phyloP scores from a whole-genome alignment of 495 filamentous ascomycete species.

The Daldinia childiae region DNA sequence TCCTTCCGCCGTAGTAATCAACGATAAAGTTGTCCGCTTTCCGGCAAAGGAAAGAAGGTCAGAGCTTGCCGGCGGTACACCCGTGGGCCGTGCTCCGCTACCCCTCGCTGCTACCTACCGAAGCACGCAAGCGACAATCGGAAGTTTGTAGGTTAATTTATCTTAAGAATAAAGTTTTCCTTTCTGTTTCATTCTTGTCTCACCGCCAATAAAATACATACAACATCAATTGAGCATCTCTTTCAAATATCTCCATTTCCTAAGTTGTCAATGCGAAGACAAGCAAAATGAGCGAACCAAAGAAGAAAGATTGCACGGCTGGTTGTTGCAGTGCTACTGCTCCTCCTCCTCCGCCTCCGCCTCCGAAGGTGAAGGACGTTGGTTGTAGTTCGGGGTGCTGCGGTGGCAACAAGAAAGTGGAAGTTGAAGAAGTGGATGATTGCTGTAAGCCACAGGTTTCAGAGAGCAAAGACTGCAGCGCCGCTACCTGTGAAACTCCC shows the following conservation, averaged over 20 bases:
- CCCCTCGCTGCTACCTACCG: slow-evolving; percentile 27
- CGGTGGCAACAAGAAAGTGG: background rate
- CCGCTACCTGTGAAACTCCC: background rate
- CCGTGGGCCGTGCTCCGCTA: slow-evolving; percentile 17
- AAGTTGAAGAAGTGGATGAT: slow-evolving; percentile 8
- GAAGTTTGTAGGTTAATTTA: slow-evolving; percentile 1
- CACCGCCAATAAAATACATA: background rate
- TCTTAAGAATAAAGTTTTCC: background rate
- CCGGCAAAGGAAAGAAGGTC: background rate
- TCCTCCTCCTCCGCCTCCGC: background rate
- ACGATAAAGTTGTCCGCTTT: background rate
- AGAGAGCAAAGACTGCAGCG: background rate
- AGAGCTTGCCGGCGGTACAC: background rate
- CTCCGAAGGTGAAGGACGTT: slow-evolving; percentile 8
- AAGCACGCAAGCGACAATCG: slow-evolving; percentile 10
- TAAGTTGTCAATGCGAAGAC: background rate
- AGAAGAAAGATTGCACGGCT: slow-evolving; percentile 25
- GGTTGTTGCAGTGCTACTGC: slow-evolving; percentile 26
- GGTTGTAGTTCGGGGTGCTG: slow-evolving; percentile 24
- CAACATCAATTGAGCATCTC: background rate
- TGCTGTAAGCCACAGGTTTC: slow-evolving; percentile 2
- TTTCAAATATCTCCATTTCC: background rate
- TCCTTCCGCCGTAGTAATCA: slow-evolving; percentile 11
- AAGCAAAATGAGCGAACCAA: slow-evolving; percentile 20
- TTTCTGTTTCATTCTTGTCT: background rate